Conservation (phyloP, 2,329 filamentous ascomycete species). For the Moelleriella libera region DNA sequence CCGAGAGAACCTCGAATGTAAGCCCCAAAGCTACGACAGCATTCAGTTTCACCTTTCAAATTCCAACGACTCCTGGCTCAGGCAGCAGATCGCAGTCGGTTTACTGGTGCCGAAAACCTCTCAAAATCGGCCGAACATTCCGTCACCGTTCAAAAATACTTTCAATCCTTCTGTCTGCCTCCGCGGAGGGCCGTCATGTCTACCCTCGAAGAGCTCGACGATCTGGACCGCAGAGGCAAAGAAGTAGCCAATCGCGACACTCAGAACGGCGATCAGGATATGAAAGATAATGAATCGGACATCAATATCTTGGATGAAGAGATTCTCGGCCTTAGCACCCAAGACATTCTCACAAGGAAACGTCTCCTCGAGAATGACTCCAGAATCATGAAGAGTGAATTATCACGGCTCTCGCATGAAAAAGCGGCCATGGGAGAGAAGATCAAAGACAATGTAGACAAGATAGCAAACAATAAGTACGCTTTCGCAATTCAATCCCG, state of each 20-base stretch:
- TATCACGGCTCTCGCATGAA: slow-evolving; percentile 84
- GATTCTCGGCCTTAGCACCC: slow-evolving; percentile 82
- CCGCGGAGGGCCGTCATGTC: slow-evolving; percentile 45
- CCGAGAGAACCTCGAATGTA: too few species aligned
- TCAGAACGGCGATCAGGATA: slow-evolving; percentile 65
- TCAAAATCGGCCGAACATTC: too few species aligned
- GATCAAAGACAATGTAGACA: slow-evolving; percentile 97
- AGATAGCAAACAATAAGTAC: slow-evolving; percentile 98
- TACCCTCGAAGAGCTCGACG: slow-evolving; percentile 83
- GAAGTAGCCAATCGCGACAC: slow-evolving; percentile 29
- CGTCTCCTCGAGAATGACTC: slow-evolving; percentile 94
- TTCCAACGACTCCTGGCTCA: too few species aligned
- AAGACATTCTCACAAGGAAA: slow-evolving; percentile 84
- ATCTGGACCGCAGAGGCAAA: slow-evolving; percentile 68
- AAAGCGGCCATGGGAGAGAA: slow-evolving; percentile 94
- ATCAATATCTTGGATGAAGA: slow-evolving; percentile 82
- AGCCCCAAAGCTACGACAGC: too few species aligned
- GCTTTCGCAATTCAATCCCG: background rate
- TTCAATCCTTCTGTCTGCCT: too few species aligned
- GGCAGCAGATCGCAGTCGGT: too few species aligned
- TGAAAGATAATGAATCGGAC: slow-evolving; percentile 68
- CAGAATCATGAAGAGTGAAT: slow-evolving; percentile 97
- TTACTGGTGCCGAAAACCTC: too few species aligned
- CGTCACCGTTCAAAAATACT: too few species aligned
- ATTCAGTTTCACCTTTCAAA: too few species aligned